Evolutionary conservation across 805 yeast species (phyloP).

Genomic region (Limtongia smithiae): DNA sequence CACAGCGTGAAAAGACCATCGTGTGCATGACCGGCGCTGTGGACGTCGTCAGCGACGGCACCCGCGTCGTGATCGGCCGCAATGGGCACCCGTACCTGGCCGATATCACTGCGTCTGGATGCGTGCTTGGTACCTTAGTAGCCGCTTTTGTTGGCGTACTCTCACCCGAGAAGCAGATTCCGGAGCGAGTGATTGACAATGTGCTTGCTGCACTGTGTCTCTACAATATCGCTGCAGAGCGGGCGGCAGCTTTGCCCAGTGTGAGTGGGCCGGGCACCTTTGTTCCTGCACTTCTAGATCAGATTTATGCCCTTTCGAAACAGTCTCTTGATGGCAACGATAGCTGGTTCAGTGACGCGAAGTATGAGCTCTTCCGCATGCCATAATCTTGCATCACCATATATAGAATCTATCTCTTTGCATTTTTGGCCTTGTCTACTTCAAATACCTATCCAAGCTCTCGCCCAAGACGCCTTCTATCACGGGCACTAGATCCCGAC

Average conservation of each 20-base stretch:
- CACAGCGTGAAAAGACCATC: constrained; percentile 41
- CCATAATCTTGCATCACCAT: too few relatives aligned
- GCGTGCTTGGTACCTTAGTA: constrained; percentile 72
- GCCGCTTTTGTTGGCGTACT: constrained; percentile 57
- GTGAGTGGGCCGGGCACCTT: constrained; percentile 55
- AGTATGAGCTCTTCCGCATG: constrained; percentile 3
- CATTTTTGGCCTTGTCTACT: background rate
- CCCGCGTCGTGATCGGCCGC: constrained; percentile 35
- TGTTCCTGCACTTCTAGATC: constrained; percentile 47
- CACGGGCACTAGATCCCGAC: constrained; percentile 84
- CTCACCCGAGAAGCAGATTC: constrained; percentile 39
- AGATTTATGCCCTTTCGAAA: constrained; percentile 29
- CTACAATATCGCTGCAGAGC: constrained; percentile 60
- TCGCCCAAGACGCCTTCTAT: constrained; percentile 92
- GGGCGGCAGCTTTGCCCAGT: constrained; percentile 44
- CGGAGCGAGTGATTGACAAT: constrained; percentile 35
- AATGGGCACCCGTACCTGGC: constrained; percentile 69
- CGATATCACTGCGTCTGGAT: constrained; percentile 75
- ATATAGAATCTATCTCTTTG: background rate
- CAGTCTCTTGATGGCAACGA: constrained; percentile 6
- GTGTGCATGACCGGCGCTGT: constrained; percentile 68
- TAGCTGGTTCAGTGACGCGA: constrained; percentile 19
- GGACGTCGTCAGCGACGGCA: constrained; percentile 53
- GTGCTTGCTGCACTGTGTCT: constrained; percentile 52
- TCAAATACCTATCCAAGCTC: constrained; percentile 62